Evolutionary conservation across 148 eudicot genomes (phyloP).

Genomic region (Vaccinium myrtillus): DNA sequence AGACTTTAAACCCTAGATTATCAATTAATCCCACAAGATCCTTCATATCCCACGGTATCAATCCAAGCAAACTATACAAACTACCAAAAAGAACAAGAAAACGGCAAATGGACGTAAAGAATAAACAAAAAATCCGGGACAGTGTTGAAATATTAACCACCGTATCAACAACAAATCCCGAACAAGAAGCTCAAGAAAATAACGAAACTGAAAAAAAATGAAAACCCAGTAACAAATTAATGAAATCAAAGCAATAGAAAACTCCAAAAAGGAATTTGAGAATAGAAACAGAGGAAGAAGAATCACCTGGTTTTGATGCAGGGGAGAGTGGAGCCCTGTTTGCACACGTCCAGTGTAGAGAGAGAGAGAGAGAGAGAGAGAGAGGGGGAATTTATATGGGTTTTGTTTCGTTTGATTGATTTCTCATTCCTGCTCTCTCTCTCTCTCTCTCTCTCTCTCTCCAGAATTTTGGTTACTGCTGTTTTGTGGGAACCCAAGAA

Average conservation of each 20-base stretch:
- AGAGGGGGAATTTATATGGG: neutral
- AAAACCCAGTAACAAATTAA: neutral
- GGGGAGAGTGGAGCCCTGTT: conserved; percentile 4
- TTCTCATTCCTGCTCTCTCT: neutral
- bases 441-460: conserved; percentile 4
- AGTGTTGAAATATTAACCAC: neutral
- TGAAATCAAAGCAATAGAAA: neutral
- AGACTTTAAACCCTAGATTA: neutral
- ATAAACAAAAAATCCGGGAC: neutral
- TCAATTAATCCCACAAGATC: neutral
- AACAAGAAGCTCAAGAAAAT: neutral
- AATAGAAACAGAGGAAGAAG: neutral
- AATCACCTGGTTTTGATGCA: conserved; percentile 8
- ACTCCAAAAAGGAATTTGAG: neutral
- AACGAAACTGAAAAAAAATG: neutral
- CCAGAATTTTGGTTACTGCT: neutral
- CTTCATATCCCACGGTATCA: neutral
- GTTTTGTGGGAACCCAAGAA: neutral
- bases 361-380: neutral
- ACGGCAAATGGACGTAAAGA: neutral
- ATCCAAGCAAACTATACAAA: neutral
- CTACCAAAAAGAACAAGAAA: neutral
- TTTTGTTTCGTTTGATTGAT: neutral
- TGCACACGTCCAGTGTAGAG: conserved; percentile 1
- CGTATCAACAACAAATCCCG: neutral